Evolutionary conservation across 139 green algal species (phyloP).

Genomic region (Picochlorum sp.): DNA sequence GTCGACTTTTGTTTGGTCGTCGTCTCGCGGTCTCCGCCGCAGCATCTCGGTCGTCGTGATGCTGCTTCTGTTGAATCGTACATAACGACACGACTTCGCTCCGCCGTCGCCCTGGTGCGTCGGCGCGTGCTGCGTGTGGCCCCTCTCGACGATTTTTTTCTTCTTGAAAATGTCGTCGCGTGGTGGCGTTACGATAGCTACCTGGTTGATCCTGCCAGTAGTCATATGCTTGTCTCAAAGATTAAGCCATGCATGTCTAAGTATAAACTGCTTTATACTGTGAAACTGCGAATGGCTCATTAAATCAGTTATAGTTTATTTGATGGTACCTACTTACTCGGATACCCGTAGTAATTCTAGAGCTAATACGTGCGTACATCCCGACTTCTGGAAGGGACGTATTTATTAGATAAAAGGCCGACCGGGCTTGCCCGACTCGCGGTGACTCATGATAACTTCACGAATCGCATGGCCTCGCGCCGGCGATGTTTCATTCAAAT

Average conservation of each 20-base stretch:
- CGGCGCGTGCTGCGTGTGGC: background rate
- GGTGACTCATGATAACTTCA: slow-evolving; percentile 91
- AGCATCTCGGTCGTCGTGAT: too few relatives aligned
- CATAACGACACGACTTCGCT: too few relatives aligned
- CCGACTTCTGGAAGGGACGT: slow-evolving; percentile 82
- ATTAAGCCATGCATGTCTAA: slow-evolving; percentile 99
- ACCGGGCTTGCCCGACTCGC: slow-evolving; percentile 19
- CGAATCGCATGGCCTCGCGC: slow-evolving; percentile 40
- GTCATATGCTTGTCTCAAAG: slow-evolving; percentile 98
- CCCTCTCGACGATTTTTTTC: background rate
- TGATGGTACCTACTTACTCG: slow-evolving; percentile 89
- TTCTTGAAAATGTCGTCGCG: background rate
- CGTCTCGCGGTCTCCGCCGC: too few relatives aligned
- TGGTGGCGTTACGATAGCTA: slow-evolving; percentile 44
- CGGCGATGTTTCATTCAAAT: too few relatives aligned
- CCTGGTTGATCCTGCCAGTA: slow-evolving; percentile 96
- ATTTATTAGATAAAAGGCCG: slow-evolving; percentile 89
- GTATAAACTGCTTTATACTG: slow-evolving; percentile 99
- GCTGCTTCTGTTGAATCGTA: too few relatives aligned
- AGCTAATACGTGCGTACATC: slow-evolving; percentile 89
- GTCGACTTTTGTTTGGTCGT: too few relatives aligned
- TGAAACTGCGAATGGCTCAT: slow-evolving; percentile 99
- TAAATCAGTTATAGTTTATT: slow-evolving; percentile 99
- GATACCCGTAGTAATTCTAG: slow-evolving; percentile 83
- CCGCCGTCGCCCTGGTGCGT: background rate